phyloP scores from a whole-genome alignment of 1,284 basidiomycete species.

The Tilletia indica region DNA sequence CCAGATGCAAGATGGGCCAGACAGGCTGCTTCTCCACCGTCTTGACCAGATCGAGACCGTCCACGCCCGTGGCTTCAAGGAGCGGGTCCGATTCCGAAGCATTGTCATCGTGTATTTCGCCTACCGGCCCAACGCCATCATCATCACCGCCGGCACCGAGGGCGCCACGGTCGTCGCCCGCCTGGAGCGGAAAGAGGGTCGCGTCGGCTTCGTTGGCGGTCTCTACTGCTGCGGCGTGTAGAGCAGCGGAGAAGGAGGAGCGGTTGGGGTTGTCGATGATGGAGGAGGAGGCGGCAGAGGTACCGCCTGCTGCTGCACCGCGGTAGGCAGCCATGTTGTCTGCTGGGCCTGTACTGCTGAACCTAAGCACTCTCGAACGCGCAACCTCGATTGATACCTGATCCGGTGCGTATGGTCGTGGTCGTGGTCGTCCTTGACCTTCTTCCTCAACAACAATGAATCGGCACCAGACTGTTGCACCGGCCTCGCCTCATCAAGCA shows the following conservation, averaged over 20 bases:
- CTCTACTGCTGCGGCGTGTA: conserved; percentile 2
- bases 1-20: conserved; percentile 41
- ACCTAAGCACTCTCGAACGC: not conserved
- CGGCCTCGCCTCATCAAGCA: too few relatives aligned
- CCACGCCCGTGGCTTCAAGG: conserved; percentile 27
- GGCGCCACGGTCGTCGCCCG: not conserved
- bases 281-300: conserved; percentile 3
- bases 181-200: too few relatives aligned
- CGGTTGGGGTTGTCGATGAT: not conserved
- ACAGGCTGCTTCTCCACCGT: conserved; percentile 36
- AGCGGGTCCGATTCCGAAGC: conserved; percentile 7
- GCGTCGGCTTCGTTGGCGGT: not conserved
- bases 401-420: not conserved
- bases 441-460: too few relatives aligned
- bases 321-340: not conserved
- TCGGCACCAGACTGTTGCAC: too few relatives aligned
- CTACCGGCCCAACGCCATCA: not conserved
- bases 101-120: too few relatives aligned
- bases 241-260: conserved; percentile 1
- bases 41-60: conserved; percentile 36
- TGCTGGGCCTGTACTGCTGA: not conserved
- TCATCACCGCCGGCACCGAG: not conserved
- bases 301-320: not conserved
- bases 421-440: not conserved
- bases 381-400: not conserved